These are phyloP conservation scores for Globisporangium spinosum DNA, from an alignment of 352 stramenopile species.

Conservation along the genomic window DNA sequence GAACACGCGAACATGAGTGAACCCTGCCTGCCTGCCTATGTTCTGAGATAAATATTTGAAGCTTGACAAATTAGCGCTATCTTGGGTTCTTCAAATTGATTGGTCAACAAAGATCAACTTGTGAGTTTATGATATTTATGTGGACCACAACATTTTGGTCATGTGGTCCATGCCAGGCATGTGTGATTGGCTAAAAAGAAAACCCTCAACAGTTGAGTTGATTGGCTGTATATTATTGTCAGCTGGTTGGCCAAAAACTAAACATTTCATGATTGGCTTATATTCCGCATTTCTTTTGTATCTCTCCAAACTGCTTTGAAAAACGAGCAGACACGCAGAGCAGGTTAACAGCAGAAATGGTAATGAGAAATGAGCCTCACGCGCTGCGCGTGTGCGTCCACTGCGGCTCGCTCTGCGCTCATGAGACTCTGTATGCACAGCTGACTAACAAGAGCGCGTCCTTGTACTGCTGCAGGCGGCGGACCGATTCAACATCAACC, in stretches of 20 bases:
- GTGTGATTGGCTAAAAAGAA: background rate
- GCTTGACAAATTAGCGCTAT: background rate
- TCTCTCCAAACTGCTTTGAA: background rate
- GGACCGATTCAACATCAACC: constrained; percentile 90
- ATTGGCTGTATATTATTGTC: background rate
- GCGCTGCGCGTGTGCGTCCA: background rate
- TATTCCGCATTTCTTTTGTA: background rate
- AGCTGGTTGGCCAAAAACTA: background rate
- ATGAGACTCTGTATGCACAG: background rate
- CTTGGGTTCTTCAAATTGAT: background rate
- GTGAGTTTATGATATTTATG: background rate
- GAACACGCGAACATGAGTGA: background rate
- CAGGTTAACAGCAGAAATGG: background rate
- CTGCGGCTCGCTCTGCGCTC: background rate
- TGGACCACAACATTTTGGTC: background rate
- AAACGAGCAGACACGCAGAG: background rate
- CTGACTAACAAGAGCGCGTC: background rate
- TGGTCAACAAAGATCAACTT: background rate
- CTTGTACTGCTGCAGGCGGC: constrained; percentile 39
- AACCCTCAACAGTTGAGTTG: background rate
- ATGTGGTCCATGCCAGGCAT: background rate
- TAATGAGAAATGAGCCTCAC: background rate
- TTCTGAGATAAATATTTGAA: background rate
- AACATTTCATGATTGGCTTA: background rate
- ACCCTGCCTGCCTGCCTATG: background rate